A percentile compares a stretch with the other conserved stretches of the same genome.
phyloP scores from a whole-genome alignment of 2,329 filamentous ascomycete species.

The Ceratocystis ficicola region DNA sequence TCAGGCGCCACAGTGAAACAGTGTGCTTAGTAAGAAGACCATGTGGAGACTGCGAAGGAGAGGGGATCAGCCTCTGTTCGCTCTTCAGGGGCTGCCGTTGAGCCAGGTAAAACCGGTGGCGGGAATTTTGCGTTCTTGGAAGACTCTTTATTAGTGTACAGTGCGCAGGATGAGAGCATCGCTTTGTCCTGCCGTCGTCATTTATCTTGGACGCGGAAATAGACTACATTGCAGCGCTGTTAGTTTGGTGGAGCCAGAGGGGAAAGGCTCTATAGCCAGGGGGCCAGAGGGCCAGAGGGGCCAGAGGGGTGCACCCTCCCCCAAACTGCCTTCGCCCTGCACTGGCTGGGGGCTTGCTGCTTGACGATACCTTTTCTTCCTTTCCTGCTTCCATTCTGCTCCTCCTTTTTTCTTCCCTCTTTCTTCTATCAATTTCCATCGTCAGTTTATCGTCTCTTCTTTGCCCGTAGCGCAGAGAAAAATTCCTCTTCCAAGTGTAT shows the following conservation, averaged over 20 bases:
- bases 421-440: conserved; percentile 5
- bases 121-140: neutral
- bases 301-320: too few species aligned
- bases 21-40: neutral
- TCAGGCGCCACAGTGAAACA: neutral
- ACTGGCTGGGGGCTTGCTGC: neutral
- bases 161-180: neutral
- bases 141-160: neutral
- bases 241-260: too few species aligned
- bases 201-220: conserved; percentile 24
- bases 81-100: neutral
- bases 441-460: too few species aligned
- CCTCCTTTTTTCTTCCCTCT: conserved; percentile 8
- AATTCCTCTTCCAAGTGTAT: neutral
- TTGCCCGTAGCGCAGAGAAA: too few species aligned
- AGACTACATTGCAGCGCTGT: too few species aligned
- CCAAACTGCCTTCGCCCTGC: neutral
- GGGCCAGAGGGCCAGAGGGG: too few species aligned
- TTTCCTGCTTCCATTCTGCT: neutral
- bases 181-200: conserved; percentile 21
- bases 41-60: neutral
- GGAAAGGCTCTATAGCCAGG: too few species aligned
- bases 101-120: neutral
- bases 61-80: neutral
- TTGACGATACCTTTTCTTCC: conserved; percentile 15